Conservation (phyloP, 352 stramenopile species). For the Peronospora destructor region DNA sequence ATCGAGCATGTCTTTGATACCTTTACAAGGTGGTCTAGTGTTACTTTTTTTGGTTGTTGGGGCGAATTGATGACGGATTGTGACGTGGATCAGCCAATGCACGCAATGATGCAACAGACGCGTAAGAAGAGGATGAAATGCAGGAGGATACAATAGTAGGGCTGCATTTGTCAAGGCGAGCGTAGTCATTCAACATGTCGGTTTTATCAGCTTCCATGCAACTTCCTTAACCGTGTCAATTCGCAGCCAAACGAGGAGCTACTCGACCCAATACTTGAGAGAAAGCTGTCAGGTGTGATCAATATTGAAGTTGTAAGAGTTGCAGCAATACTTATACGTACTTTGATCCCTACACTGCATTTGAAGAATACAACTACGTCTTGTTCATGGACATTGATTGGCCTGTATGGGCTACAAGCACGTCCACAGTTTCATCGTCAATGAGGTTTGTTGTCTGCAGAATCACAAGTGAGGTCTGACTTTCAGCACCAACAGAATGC, state of each 20-base stretch:
- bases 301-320: neutral
- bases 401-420: slow-evolving; percentile 80
- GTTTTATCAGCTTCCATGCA: neutral
- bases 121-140: slow-evolving; percentile 56
- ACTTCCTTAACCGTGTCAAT: neutral
- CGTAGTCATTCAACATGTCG: neutral
- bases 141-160: neutral
- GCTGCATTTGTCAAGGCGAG: neutral
- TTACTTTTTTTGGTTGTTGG: slow-evolving; percentile 4
- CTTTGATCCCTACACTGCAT: neutral
- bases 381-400: slow-evolving; percentile 19
- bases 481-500: neutral
- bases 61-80: slow-evolving; percentile 6
- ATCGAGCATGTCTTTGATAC: slow-evolving; percentile 31
- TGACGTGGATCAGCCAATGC: slow-evolving; percentile 26
- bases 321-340: neutral
- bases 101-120: slow-evolving; percentile 59
- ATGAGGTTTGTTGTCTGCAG: slow-evolving; percentile 58
- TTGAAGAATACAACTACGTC: slow-evolving; percentile 3
- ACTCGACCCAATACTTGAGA: neutral
- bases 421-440: slow-evolving; percentile 74
- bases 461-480: slow-evolving; percentile 39
- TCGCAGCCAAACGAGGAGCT: neutral
- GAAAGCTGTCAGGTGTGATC: neutral
- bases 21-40: neutral